phyloP scores from a whole-genome alignment of 2,329 filamentous ascomycete genomes.

The Talaromyces sp. region DNA sequence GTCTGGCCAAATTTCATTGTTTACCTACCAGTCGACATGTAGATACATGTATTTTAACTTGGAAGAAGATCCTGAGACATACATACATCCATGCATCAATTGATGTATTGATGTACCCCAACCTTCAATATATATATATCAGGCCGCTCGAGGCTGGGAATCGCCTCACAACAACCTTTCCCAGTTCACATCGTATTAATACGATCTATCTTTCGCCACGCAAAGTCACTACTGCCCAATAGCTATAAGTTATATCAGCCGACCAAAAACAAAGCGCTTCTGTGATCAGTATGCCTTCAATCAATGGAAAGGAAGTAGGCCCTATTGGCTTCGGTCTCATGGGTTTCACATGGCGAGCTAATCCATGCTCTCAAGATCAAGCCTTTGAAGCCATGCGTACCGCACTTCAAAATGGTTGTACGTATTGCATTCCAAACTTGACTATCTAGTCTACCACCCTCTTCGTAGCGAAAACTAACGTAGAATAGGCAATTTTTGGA shows the following conservation, averaged over 20 bases:
- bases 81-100: too few relatives aligned
- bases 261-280: background rate
- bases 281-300: background rate
- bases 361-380: constrained; percentile 12
- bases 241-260: background rate
- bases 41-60: too few relatives aligned
- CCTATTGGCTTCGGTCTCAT: constrained; percentile 13
- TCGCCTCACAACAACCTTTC: background rate
- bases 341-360: constrained; percentile 14
- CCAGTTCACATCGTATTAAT: background rate
- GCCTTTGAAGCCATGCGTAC: constrained; percentile 12
- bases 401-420: constrained; percentile 9
- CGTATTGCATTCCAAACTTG: background rate
- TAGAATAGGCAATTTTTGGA: background rate
- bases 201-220: background rate
- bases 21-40: too few relatives aligned
- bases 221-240: background rate
- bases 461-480: background rate
- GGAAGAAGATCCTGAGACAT: background rate
- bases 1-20: background rate
- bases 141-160: background rate
- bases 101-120: too few relatives aligned
- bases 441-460: background rate
- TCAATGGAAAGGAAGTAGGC: constrained; percentile 8
- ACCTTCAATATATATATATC: background rate